A percentile compares a stretch with the other conserved stretches of the same genome.
Evolutionary conservation across 345 rosid genomes (phyloP).

Genomic region (Sisymbrium irio): DNA sequence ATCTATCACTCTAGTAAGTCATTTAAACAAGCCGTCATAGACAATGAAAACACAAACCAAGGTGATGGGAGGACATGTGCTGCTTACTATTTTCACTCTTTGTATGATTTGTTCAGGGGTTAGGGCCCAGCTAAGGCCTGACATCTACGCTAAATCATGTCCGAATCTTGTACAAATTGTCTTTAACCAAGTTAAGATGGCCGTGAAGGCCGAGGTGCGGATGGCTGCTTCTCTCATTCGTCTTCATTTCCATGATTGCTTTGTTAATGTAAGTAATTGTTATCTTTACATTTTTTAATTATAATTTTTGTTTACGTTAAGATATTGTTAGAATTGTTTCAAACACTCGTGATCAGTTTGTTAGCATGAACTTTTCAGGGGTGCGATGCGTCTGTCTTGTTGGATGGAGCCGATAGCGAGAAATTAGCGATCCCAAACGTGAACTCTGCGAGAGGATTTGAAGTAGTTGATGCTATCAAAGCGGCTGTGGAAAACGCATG

Average conservation of each 20-base stretch:
- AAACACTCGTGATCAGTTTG: not conserved
- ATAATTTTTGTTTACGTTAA: not conserved
- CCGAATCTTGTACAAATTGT: slow-evolving; percentile 48
- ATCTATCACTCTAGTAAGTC: slow-evolving; percentile 1
- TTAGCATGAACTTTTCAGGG: slow-evolving; percentile 35
- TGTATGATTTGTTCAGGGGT: slow-evolving; percentile 38
- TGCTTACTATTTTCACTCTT: slow-evolving; percentile 26
- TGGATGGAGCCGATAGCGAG: slow-evolving; percentile 56
- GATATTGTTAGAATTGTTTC: not conserved
- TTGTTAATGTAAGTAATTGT: slow-evolving; percentile 52
- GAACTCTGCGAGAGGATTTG: slow-evolving; percentile 61
- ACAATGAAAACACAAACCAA: slow-evolving; percentile 33
- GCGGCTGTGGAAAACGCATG: slow-evolving; percentile 61
- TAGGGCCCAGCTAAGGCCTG: slow-evolving; percentile 46
- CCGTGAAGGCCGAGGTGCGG: slow-evolving; percentile 52
- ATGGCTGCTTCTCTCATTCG: slow-evolving; percentile 72
- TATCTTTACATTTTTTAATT: not conserved
- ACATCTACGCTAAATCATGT: slow-evolving; percentile 50
- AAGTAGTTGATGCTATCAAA: slow-evolving; percentile 58
- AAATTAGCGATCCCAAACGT: slow-evolving; percentile 48
- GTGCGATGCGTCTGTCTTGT: slow-evolving; percentile 61
- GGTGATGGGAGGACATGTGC: slow-evolving; percentile 18
- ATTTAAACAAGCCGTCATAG: slow-evolving; percentile 13
- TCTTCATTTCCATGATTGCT: slow-evolving; percentile 61
- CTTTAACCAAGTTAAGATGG: slow-evolving; percentile 42